Percentiles rank a stretch among this genome's conserved stretches.
phyloP scores from a whole-genome alignment of 495 filamentous ascomycete species.

The Trichocladium uniseriatum region DNA sequence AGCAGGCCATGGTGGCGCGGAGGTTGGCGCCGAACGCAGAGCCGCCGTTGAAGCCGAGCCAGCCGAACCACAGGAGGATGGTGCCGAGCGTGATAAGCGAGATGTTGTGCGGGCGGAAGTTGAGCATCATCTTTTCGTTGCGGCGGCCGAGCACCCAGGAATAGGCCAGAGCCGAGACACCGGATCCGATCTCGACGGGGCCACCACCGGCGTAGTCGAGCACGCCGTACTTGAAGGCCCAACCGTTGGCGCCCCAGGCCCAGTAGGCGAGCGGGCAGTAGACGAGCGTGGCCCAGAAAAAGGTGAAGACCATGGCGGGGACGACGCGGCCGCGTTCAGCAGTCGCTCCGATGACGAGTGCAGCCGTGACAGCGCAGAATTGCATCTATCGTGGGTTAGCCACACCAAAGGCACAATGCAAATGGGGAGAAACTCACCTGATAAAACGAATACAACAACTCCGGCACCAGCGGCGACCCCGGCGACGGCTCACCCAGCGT shows the following conservation, averaged over 20 bases:
- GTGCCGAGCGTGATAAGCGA: slow-evolving; percentile 94
- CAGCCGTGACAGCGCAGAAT: slow-evolving; percentile 89
- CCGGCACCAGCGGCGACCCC: slow-evolving; percentile 70
- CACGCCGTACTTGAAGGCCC: slow-evolving; percentile 86
- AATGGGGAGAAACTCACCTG: slow-evolving; percentile 39
- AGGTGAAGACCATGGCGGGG: slow-evolving; percentile 90
- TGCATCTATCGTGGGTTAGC: slow-evolving; percentile 57
- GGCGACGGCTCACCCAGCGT: slow-evolving; percentile 74
- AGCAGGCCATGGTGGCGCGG: slow-evolving; percentile 91
- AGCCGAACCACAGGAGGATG: slow-evolving; percentile 94
- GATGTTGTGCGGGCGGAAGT: slow-evolving; percentile 93
- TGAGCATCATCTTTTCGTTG: slow-evolving; percentile 99
- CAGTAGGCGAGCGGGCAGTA: slow-evolving; percentile 96
- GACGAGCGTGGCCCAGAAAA: slow-evolving; percentile 93
- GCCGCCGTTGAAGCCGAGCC: slow-evolving; percentile 97
- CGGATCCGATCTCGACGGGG: slow-evolving; percentile 95
- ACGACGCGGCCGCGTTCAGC: slow-evolving; percentile 91
- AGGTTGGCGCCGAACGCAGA: slow-evolving; percentile 96
- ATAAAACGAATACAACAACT: slow-evolving; percentile 85
- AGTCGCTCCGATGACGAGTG: slow-evolving; percentile 84
- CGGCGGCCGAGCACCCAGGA: slow-evolving; percentile 91
- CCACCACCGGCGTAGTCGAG: slow-evolving; percentile 95
- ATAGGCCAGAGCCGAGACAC: slow-evolving; percentile 86
- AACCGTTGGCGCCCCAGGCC: slow-evolving; percentile 91
- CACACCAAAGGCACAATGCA: background rate